Conservation (phyloP, 73 alveolate genomes). For the Paraurostyla sp. region DNA sequence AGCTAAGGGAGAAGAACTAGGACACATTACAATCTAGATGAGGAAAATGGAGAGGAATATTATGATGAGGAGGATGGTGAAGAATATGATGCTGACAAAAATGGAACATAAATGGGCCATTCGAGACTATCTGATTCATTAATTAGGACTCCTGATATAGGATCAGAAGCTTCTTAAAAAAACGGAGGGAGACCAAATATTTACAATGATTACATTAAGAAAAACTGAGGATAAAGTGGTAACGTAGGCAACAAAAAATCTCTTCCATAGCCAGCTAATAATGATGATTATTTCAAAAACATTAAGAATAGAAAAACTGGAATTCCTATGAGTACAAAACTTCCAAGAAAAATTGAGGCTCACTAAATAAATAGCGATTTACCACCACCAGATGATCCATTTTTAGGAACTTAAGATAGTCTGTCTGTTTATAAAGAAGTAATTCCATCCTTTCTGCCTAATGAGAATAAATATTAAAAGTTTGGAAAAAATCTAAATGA, state of each 20-base stretch:
- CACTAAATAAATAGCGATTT: neutral
- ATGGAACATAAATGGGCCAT: neutral
- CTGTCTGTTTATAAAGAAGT: constrained; percentile 1
- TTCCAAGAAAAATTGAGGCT: constrained; percentile 32
- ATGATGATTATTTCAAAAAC: neutral
- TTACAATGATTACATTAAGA: neutral
- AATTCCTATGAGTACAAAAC: neutral
- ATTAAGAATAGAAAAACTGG: neutral
- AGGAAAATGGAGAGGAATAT: neutral
- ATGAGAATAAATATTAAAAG: constrained; percentile 12
- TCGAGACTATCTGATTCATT: constrained; percentile 1
- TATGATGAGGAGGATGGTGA: constrained; percentile 7
- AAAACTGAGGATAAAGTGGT: neutral
- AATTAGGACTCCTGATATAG: neutral
- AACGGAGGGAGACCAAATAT: neutral
- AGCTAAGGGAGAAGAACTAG: neutral
- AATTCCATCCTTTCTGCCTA: constrained; percentile 32
- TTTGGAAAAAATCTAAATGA: neutral
- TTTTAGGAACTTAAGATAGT: neutral
- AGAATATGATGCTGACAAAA: neutral
- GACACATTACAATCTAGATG: neutral
- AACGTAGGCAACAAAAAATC: too few relatives aligned
- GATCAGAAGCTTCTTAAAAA: neutral
- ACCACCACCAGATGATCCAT: neutral
- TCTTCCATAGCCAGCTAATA: neutral